Conservation (phyloP, 106 monocot species). For the Dioscorea alata region DNA sequence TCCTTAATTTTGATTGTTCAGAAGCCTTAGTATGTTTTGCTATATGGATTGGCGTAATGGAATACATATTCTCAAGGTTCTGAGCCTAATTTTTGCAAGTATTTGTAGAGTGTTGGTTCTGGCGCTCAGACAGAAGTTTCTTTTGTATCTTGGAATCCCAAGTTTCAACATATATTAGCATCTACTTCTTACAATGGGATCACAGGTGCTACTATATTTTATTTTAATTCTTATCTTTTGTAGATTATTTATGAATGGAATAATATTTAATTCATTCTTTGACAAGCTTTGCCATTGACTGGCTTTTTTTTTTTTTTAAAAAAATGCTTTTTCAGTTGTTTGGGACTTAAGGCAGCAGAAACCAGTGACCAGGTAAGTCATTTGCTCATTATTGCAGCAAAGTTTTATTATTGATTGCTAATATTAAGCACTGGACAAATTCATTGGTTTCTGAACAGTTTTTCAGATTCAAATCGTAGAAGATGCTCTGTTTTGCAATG, state of each 20-base stretch:
- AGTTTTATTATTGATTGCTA: too few relatives aligned
- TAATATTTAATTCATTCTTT: too few relatives aligned
- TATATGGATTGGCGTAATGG: too few relatives aligned
- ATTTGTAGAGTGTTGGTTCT: conserved; percentile 51
- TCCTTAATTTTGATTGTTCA: too few relatives aligned
- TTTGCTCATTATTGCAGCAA: conserved; percentile 3
- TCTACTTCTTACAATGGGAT: conserved; percentile 90
- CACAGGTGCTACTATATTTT: conserved; percentile 36
- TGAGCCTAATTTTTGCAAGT: too few relatives aligned
- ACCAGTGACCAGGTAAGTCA: conserved; percentile 69
- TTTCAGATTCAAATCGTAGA: conserved; percentile 75
- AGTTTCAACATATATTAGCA: conserved; percentile 83
- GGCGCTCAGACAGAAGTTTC: conserved; percentile 81
- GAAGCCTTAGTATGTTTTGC: too few relatives aligned
- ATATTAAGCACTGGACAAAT: too few relatives aligned
- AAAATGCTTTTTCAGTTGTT: conserved; percentile 48
- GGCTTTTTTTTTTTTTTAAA: not conserved
- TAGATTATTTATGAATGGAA: too few relatives aligned
- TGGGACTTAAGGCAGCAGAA: conserved; percentile 92
- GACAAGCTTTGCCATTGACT: not conserved
- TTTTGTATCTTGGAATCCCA: conserved; percentile 88
- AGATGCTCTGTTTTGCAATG: conserved; percentile 97
- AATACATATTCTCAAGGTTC: too few relatives aligned
- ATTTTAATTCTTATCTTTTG: not conserved
- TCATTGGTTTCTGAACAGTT: conserved; percentile 34